These are phyloP conservation scores for Agaricus subrufescens DNA, from an alignment of 768 basidiomycete species.

Conservation along the genomic window DNA sequence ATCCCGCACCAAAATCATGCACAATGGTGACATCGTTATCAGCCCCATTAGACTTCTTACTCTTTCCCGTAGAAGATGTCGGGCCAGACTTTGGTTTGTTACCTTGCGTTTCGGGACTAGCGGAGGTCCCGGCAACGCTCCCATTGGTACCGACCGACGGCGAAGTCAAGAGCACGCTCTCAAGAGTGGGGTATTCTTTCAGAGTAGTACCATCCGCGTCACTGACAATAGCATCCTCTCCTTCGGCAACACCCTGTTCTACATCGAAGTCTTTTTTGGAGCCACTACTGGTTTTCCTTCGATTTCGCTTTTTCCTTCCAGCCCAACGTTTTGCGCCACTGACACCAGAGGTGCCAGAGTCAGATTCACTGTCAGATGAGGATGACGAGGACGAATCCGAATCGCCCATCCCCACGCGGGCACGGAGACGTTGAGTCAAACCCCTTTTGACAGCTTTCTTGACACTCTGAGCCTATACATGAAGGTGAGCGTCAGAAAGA, in stretches of 20 bases:
- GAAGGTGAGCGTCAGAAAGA: neutral
- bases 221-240: conserved; percentile 1
- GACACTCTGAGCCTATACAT: conserved; percentile 59
- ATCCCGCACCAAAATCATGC: neutral
- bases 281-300: conserved; percentile 11
- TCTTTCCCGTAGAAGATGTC: neutral
- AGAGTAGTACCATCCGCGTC: conserved; percentile 25
- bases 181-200: conserved; percentile 11
- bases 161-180: conserved; percentile 14
- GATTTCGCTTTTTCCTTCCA: conserved; percentile 11
- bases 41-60: neutral
- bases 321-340: conserved; percentile 3
- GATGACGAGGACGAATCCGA: conserved; percentile 44
- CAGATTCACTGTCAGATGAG: conserved; percentile 26
- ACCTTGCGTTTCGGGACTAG: neutral
- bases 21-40: neutral
- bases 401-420: conserved; percentile 71
- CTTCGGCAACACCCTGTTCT: neutral
- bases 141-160: neutral
- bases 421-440: conserved; percentile 71
- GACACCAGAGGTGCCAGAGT: conserved; percentile 10
- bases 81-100: neutral
- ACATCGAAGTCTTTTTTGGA: neutral
- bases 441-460: conserved; percentile 82
- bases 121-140: no score